phyloP scores from a whole-genome alignment of 768 basidiomycete species.

The Lentinula lateritia region DNA sequence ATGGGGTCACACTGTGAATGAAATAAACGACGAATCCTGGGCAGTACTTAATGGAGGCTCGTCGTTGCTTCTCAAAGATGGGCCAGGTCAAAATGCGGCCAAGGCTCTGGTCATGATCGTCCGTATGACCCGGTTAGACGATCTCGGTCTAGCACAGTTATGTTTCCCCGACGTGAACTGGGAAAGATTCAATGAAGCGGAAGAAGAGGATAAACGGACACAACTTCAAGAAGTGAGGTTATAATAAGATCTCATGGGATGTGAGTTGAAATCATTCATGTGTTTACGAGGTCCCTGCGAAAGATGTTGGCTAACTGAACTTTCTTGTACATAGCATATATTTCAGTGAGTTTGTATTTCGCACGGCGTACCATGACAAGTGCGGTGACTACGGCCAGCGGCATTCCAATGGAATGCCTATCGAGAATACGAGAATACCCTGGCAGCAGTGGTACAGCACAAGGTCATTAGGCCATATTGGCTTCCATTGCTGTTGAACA shows the following conservation, averaged over 20 bases:
- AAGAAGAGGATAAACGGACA: background rate
- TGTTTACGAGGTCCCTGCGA: background rate
- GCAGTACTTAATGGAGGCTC: constrained; percentile 42
- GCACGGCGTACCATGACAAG: background rate
- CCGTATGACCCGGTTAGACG: constrained; percentile 70
- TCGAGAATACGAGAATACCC: background rate
- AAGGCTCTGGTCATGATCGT: constrained; percentile 57
- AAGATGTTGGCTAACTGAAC: background rate
- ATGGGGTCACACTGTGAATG: constrained; percentile 66
- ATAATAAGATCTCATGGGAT: background rate
- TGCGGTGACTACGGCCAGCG: background rate
- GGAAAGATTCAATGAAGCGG: background rate
- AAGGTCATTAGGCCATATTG: background rate
- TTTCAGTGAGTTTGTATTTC: background rate
- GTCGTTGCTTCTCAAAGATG: background rate
- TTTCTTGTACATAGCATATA: background rate
- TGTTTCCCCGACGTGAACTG: constrained; percentile 29
- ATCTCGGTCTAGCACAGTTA: constrained; percentile 68
- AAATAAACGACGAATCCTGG: constrained; percentile 67
- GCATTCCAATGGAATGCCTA: background rate
- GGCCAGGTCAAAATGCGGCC: constrained; percentile 24
- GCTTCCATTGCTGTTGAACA: background rate
- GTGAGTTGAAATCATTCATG: background rate
- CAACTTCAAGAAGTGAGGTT: background rate
- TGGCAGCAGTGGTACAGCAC: background rate